Percentiles rank a stretch among this genome's conserved stretches.
phyloP scores from a whole-genome alignment of 2,329 filamentous ascomycete species.

The Cladosporium halotolerans region DNA sequence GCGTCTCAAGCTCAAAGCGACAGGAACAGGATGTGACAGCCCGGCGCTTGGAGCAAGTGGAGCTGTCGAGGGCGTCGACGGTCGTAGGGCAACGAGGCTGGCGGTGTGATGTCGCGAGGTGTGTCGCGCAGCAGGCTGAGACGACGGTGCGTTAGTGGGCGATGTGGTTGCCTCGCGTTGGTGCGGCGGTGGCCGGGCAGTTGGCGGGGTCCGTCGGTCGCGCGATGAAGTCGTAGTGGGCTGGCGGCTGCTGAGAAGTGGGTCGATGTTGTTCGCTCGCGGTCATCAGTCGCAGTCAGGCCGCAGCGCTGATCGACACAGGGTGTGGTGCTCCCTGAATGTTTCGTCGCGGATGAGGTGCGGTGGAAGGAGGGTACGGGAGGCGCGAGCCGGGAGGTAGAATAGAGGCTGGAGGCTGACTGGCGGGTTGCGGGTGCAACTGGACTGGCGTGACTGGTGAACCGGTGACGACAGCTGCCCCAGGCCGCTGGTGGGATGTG shows the following conservation, averaged over 20 bases:
- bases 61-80: not conserved
- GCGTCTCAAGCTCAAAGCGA: not conserved
- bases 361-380: not conserved
- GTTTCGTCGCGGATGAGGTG: not conserved
- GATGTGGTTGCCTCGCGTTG: no score
- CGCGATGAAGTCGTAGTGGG: no score
- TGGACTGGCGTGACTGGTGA: not conserved
- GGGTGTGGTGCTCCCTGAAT: no score
- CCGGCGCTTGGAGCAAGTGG: not conserved
- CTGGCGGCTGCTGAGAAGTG: no score
- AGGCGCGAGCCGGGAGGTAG: conserved; percentile 7
- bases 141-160: not conserved
- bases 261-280: no score
- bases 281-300: no score
- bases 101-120: not conserved
- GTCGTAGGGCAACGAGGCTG: no score
- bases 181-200: no score
- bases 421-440: no score
- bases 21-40: not conserved
- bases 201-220: no score
- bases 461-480: conserved; percentile 1
- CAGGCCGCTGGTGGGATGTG: not conserved
- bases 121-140: conserved; percentile 2
- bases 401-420: not conserved
- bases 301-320: no score